These are phyloP conservation scores for Arthrobotrys megalospora DNA, from an alignment of 2,329 filamentous ascomycete genomes.

Conservation along the genomic window DNA sequence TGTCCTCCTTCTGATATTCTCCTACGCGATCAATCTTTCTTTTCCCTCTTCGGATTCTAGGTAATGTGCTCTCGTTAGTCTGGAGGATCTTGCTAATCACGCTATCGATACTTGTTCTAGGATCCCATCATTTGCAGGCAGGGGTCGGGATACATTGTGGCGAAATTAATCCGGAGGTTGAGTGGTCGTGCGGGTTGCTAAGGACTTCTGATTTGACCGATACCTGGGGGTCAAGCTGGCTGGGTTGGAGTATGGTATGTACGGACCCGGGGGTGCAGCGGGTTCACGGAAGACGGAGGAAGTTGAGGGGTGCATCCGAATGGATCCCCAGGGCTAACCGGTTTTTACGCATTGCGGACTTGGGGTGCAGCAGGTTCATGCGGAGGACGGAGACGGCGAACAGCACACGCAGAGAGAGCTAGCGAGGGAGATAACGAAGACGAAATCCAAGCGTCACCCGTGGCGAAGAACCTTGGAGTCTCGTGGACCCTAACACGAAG, in stretches of 20 bases:
- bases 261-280: too few relatives aligned
- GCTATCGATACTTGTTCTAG: neutral
- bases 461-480: too few relatives aligned
- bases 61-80: constrained; percentile 7
- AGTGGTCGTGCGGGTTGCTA: neutral
- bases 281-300: too few relatives aligned
- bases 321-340: too few relatives aligned
- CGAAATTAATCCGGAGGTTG: neutral
- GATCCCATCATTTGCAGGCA: neutral
- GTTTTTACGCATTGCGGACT: neutral
- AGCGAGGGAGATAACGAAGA: too few relatives aligned
- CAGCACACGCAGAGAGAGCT: too few relatives aligned
- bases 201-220: too few relatives aligned
- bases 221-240: too few relatives aligned
- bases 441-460: too few relatives aligned
- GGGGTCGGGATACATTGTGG: neutral
- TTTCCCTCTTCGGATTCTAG: neutral
- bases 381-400: neutral
- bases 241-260: too few relatives aligned
- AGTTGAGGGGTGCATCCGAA: too few relatives aligned
- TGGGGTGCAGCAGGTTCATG: neutral
- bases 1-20: constrained; percentile 4
- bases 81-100: constrained; percentile 14
- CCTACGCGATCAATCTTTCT: neutral
- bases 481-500: too few relatives aligned